These are phyloP conservation scores for Rhodocollybia butyracea DNA, from an alignment of 768 basidiomycete genomes.

Conservation along the genomic window DNA sequence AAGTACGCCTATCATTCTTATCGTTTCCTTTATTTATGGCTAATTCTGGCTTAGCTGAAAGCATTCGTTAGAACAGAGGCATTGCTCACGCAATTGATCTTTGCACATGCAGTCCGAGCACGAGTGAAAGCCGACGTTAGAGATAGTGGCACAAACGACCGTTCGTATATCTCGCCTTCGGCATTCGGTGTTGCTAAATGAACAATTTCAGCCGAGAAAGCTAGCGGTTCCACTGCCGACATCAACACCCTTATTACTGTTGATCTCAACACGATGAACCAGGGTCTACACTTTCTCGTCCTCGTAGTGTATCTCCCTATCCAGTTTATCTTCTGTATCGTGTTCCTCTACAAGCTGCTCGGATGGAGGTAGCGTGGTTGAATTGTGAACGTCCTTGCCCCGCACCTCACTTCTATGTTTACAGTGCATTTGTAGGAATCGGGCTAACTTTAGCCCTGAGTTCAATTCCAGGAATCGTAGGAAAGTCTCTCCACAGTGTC, in stretches of 20 bases:
- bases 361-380: slow-evolving; percentile 4
- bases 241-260: slow-evolving; percentile 60
- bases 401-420: background rate
- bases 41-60: slow-evolving; percentile 8
- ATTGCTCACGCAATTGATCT: slow-evolving; percentile 19
- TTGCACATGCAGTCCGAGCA: slow-evolving; percentile 39
- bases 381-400: background rate
- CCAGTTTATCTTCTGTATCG: slow-evolving; percentile 1
- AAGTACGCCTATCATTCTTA: background rate
- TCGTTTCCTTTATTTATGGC: background rate
- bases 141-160: slow-evolving; percentile 2
- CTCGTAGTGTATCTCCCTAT: background rate
- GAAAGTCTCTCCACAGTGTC: slow-evolving; percentile 27
- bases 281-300: slow-evolving; percentile 7
- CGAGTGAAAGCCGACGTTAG: slow-evolving; percentile 39
- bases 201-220: slow-evolving; percentile 21
- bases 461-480: slow-evolving; percentile 40
- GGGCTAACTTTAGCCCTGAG: slow-evolving; percentile 33
- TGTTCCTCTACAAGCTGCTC: background rate
- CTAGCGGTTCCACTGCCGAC: slow-evolving; percentile 40
- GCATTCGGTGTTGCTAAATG: background rate
- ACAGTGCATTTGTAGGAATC: slow-evolving; percentile 41
- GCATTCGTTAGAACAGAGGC: slow-evolving; percentile 21
- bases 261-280: slow-evolving; percentile 25
- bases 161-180: background rate